phyloP scores from a whole-genome alignment of 2,329 filamentous ascomycete genomes.

The Ramularia collo-cygni region DNA sequence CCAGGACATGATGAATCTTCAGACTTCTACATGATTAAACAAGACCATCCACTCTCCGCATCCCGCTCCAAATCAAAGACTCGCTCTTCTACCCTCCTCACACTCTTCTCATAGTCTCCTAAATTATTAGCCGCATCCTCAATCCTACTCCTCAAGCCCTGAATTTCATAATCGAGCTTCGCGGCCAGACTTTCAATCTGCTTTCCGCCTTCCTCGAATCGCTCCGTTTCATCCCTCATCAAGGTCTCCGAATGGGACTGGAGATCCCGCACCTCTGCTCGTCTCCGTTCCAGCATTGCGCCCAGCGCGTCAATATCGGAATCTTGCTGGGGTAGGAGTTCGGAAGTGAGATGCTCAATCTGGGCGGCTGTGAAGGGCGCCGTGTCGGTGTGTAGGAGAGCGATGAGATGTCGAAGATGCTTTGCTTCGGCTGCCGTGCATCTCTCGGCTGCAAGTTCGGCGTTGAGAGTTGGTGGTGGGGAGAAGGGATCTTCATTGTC shows the following conservation, averaged over 20 bases:
- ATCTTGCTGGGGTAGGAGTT: conserved; percentile 50
- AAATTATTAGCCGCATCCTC: conserved; percentile 83
- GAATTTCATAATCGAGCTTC: conserved; percentile 87
- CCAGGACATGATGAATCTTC: too few species aligned
- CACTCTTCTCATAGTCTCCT: conserved; percentile 67
- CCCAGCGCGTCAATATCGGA: conserved; percentile 61
- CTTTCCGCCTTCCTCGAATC: conserved; percentile 63
- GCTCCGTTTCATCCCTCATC: conserved; percentile 60
- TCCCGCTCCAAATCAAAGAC: conserved; percentile 55
- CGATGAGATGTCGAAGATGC: conserved; percentile 48
- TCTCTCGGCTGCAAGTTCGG: conserved; percentile 21
- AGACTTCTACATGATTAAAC: conserved; percentile 23
- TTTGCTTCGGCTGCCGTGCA: conserved; percentile 49
- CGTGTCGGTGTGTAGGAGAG: conserved; percentile 25
- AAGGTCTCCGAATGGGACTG: conserved; percentile 62
- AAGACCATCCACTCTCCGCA: conserved; percentile 29
- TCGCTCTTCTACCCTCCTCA: conserved; percentile 36
- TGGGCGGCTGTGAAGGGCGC: conserved; percentile 57
- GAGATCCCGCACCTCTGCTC: conserved; percentile 51
- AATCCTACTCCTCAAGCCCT: conserved; percentile 69
- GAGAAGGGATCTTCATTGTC: conserved; percentile 22
- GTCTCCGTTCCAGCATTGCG: conserved; percentile 40
- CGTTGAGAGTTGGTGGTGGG: conserved; percentile 12
- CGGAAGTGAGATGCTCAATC: conserved; percentile 47
- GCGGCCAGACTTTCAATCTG: conserved; percentile 75